Evolutionary conservation across 495 filamentous ascomycete genomes (phyloP).

Genomic region (Aspergillus biplanus): DNA sequence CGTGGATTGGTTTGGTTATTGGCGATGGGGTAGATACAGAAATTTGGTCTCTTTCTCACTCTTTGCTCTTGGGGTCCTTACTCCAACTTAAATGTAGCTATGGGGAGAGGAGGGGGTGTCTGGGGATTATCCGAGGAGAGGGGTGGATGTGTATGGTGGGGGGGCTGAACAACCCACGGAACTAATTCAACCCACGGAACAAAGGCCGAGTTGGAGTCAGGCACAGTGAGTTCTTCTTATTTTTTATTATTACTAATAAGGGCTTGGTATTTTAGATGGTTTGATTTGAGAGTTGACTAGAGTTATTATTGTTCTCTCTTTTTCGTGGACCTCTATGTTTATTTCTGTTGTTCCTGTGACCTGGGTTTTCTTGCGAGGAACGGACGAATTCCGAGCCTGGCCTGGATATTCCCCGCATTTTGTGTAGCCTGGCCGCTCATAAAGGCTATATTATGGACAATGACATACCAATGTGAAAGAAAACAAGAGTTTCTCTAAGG

Average conservation of each 20-base stretch:
- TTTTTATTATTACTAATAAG: background rate
- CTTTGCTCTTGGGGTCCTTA: background rate
- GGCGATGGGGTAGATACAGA: background rate
- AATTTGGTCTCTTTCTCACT: background rate
- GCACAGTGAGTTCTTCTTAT: background rate
- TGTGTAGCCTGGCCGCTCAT: too few relatives aligned
- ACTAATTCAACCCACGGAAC: background rate
- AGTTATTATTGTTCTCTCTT: too few relatives aligned
- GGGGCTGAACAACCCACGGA: background rate
- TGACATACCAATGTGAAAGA: too few relatives aligned
- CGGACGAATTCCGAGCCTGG: too few relatives aligned
- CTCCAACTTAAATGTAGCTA: background rate
- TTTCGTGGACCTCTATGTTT: background rate
- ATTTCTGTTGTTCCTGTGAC: background rate
- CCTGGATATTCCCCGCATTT: too few relatives aligned
- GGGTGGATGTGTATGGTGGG: background rate
- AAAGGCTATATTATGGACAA: too few relatives aligned
- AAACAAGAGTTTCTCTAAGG: too few relatives aligned
- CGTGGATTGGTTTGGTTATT: background rate
- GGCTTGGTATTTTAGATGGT: background rate
- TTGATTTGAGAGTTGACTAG: background rate
- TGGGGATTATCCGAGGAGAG: constrained; percentile 5
- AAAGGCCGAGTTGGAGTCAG: constrained; percentile 3
- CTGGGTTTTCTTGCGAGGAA: background rate
- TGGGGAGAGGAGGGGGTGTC: background rate